Percentiles rank a stretch among this genome's conserved stretches.
Evolutionary conservation across 2,329 filamentous ascomycete genomes (phyloP).

Genomic region (Xylaria arbuscula): DNA sequence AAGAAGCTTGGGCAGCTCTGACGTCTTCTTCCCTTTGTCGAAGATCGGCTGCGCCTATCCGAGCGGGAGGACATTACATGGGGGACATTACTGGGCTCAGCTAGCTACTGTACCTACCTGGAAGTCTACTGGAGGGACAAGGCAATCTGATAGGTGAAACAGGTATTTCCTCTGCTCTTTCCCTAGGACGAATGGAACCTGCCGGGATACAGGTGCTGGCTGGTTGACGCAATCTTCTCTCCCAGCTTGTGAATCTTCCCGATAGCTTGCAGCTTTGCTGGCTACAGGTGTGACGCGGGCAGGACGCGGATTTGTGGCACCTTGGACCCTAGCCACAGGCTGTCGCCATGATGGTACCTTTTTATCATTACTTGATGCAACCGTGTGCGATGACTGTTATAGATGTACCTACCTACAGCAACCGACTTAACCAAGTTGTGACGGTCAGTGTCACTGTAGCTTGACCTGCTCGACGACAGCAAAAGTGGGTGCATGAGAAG

Average conservation of each 20-base stretch:
- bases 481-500: constrained; percentile 11
- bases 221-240: constrained; percentile 26
- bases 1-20: constrained; percentile 26
- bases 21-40: constrained; percentile 36
- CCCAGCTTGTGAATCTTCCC: too few species aligned
- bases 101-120: background rate
- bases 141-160: constrained; percentile 7
- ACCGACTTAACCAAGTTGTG: background rate
- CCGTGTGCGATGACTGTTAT: too few species aligned
- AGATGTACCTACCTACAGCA: background rate
- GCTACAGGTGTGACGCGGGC: background rate
- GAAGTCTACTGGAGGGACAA: background rate
- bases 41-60: constrained; percentile 3
- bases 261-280: background rate
- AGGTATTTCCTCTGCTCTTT: constrained; percentile 6
- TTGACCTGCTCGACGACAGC: constrained; percentile 13
- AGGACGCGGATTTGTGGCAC: background rate
- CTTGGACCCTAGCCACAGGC: background rate
- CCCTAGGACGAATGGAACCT: background rate
- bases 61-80: background rate
- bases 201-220: background rate
- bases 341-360: background rate
- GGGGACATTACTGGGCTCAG: background rate
- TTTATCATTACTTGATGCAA: background rate
- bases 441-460: constrained; percentile 12